Conservation (phyloP, 352 stramenopile species). For the Halophytophthora batemanensis region DNA sequence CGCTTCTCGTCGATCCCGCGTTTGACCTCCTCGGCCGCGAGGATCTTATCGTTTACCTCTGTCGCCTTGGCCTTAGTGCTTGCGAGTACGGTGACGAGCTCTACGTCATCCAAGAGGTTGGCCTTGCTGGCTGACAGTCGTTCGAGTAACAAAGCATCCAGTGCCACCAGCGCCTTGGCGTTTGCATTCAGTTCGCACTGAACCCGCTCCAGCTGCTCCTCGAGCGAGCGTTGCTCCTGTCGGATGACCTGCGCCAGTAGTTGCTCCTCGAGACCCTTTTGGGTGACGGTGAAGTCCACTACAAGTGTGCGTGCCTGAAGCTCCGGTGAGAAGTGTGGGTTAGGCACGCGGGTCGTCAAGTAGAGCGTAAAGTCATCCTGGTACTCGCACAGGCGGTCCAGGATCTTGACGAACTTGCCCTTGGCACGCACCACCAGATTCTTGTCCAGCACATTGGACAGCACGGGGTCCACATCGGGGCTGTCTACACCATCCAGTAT, state of each 20-base stretch:
- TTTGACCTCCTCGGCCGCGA: conserved; percentile 83
- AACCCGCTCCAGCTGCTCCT: conserved; percentile 88
- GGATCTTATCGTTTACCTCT: conserved; percentile 90
- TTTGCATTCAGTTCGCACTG: conserved; percentile 83
- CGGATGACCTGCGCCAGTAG: conserved; percentile 89
- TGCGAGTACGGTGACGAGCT: conserved; percentile 83
- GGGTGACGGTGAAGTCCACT: conserved; percentile 92
- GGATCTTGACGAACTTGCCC: conserved; percentile 61
- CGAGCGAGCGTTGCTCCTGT: conserved; percentile 87
- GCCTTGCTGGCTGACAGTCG: conserved; percentile 79
- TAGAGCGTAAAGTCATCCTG: conserved; percentile 68
- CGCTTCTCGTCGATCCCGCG: conserved; percentile 89
- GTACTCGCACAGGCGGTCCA: conserved; percentile 67
- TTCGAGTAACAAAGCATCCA: conserved; percentile 87
- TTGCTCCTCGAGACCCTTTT: conserved; percentile 89
- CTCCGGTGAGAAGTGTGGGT: conserved; percentile 72
- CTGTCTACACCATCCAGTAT: conserved; percentile 77
- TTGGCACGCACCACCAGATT: conserved; percentile 61
- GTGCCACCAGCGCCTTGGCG: conserved; percentile 79
- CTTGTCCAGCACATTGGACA: conserved; percentile 67
- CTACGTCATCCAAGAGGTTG: conserved; percentile 87
- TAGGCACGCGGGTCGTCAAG: conserved; percentile 58
- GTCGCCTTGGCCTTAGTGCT: conserved; percentile 89
- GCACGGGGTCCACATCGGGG: conserved; percentile 47
- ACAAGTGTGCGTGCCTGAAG: conserved; percentile 62